These are phyloP conservation scores for Pseudogymnoascus sp. DNA, from an alignment of 2,329 filamentous ascomycete species.

Conservation along the genomic window DNA sequence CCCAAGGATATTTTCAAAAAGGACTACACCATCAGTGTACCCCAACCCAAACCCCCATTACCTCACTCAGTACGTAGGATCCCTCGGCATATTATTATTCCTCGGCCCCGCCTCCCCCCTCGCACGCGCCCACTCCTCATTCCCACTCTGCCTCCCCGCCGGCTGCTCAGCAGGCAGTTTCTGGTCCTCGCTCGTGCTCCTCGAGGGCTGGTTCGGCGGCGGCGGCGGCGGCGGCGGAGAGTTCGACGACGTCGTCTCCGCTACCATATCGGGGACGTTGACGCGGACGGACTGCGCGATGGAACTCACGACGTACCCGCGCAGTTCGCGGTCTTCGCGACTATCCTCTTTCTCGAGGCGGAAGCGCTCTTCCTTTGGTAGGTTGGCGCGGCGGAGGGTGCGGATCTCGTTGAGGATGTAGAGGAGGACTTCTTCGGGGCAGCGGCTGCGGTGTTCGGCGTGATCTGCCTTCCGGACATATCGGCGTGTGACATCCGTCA, in stretches of 20 bases:
- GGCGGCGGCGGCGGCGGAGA: constrained; percentile 15
- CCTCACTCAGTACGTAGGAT: neutral
- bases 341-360: constrained; percentile 72
- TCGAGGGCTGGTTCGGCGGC: constrained; percentile 18
- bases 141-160: constrained; percentile 39
- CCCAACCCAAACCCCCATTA: neutral
- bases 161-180: constrained; percentile 54
- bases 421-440: constrained; percentile 80
- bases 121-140: constrained; percentile 42
- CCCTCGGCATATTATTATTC: neutral
- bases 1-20: too few species aligned
- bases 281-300: constrained; percentile 57
- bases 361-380: constrained; percentile 79
- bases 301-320: constrained; percentile 62
- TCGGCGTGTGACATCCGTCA: constrained; percentile 55
- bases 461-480: constrained; percentile 65
- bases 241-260: neutral
- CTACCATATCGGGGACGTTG: neutral
- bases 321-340: constrained; percentile 65
- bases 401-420: constrained; percentile 92
- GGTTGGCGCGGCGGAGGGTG: constrained; percentile 69
- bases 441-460: constrained; percentile 65
- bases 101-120: constrained; percentile 35
- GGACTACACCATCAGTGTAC: neutral
- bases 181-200: constrained; percentile 40